Evolutionary conservation across 2,329 filamentous ascomycete species (phyloP).

Genomic region (Sphaerulina populicola): DNA sequence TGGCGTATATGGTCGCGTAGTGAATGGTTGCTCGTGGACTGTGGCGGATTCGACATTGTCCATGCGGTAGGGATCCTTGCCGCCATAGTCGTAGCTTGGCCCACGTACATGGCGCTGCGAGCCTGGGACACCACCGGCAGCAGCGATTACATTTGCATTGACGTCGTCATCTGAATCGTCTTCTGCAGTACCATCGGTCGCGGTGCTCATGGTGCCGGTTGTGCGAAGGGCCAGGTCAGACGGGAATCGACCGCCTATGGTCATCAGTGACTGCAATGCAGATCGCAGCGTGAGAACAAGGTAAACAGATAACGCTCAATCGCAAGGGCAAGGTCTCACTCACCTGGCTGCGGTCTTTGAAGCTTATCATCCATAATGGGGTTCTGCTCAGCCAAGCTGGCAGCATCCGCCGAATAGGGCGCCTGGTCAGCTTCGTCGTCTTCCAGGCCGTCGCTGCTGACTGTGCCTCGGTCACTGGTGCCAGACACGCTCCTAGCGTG

Average conservation of each 20-base stretch:
- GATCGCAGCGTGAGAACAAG: conserved; percentile 11
- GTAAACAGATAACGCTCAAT: conserved; percentile 18
- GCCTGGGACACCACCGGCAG: conserved; percentile 33
- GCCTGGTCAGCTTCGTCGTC: conserved; percentile 61
- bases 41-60: conserved; percentile 21
- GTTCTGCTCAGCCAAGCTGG: conserved; percentile 33
- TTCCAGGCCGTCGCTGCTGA: conserved; percentile 62
- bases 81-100: conserved; percentile 21
- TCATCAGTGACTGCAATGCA: conserved; percentile 15
- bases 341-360: conserved; percentile 78
- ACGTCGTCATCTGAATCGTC: conserved; percentile 50
- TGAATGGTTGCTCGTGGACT: conserved; percentile 9
- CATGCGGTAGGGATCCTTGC: conserved; percentile 28
- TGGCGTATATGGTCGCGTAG: conserved; percentile 24
- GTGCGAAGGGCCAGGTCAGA: conserved; percentile 80
- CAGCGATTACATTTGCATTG: conserved; percentile 53
- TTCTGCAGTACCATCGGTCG: conserved; percentile 69
- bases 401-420: conserved; percentile 55
- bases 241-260: conserved; percentile 65
- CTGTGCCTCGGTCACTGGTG: conserved; percentile 48
- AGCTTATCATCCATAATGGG: conserved; percentile 38
- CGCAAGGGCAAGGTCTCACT: conserved; percentile 34
- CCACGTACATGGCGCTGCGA: conserved; percentile 13
- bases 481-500: conserved; percentile 72
- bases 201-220: conserved; percentile 52